Evolutionary conservation across 2,329 filamentous ascomycete genomes (phyloP).

Genomic region (Aureobasidium melanogenum): DNA sequence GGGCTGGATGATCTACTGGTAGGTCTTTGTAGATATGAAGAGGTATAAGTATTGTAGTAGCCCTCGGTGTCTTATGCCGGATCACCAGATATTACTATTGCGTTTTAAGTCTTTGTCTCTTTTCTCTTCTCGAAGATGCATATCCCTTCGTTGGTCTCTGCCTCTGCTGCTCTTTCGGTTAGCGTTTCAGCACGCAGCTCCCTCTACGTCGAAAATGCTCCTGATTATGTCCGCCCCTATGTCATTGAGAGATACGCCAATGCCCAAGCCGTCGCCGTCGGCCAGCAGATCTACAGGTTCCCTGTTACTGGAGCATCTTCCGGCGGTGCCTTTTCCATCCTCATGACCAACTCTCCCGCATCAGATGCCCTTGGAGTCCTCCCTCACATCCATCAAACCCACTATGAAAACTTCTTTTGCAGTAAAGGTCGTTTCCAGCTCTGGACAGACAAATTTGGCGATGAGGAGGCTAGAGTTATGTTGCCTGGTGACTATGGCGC

Average conservation of each 20-base stretch:
- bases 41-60: not conserved
- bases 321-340: slow-evolving; percentile 36
- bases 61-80: not conserved
- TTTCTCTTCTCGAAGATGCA: not conserved
- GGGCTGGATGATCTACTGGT: not conserved
- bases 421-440: slow-evolving; percentile 39
- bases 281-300: slow-evolving; percentile 33
- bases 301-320: slow-evolving; percentile 38
- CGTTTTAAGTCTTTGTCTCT: not conserved
- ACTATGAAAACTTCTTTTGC: slow-evolving; percentile 42
- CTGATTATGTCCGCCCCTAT: slow-evolving; percentile 28
- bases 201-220: slow-evolving; percentile 18
- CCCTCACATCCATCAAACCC: slow-evolving; percentile 34
- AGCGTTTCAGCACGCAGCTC: not conserved
- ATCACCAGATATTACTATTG: slow-evolving; percentile 1
- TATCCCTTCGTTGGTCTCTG: not conserved
- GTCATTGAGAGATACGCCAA: slow-evolving; percentile 28
- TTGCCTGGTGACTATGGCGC: slow-evolving; percentile 38
- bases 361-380: slow-evolving; percentile 33
- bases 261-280: slow-evolving; percentile 28
- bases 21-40: not conserved
- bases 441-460: slow-evolving; percentile 31
- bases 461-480: slow-evolving; percentile 30
- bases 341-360: slow-evolving; percentile 32
- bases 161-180: not conserved